Base-by-base conservation (phyloP, 2,329 filamentous ascomycete species). In the Chrysoporthe deuterocubensis region DNA sequence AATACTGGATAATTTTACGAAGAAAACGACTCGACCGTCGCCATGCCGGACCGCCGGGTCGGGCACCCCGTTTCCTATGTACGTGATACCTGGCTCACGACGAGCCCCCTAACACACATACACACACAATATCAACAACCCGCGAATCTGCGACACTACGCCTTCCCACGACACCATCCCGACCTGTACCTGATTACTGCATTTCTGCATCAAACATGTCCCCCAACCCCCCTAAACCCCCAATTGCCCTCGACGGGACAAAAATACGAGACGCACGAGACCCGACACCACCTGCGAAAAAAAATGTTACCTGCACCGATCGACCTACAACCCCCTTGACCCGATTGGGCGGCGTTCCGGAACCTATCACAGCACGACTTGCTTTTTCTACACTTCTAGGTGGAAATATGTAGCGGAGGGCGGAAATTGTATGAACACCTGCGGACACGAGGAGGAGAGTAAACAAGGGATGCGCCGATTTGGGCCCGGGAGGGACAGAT, bases 31-130 rank as follows among this genome's bases (percentile, higher is more conserved):
- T 4, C 21, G 34, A 16, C 43, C 40, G 44, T 54, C 43, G 63
- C 13, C 44, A 37, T n/a, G 63, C 63, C 56, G 11, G 63, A 54
- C 44, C 6, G 34, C 34, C 44, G 13, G 32, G 18, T 34, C 40
- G 43, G 46, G n/a, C 14, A 58, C 44, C 56, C 26, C 56, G 7
- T 65, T 70, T 66, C 57, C 32, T 65, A 50, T 70, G 66, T 70
- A 67, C 62, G 67, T 70, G 66, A 70, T 70, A 70, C 68, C 68
- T 66, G 68, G 68, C 58, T 62, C 26, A 32, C 37, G 42, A 62
- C 16, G 54, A 69, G 65, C 62, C 68, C 65, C 61, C 43, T 26
- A 2, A 26, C 26, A 26, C 26, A 26, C 26, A 26, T 0, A 26
- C 26, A 26, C 14, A 58, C 50, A 61, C 54, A 46, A 60, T 26